Percentiles rank a stretch among this genome's conserved stretches.
Conservation (phyloP, 1,284 basidiomycete species). For the Bothia castanella region DNA sequence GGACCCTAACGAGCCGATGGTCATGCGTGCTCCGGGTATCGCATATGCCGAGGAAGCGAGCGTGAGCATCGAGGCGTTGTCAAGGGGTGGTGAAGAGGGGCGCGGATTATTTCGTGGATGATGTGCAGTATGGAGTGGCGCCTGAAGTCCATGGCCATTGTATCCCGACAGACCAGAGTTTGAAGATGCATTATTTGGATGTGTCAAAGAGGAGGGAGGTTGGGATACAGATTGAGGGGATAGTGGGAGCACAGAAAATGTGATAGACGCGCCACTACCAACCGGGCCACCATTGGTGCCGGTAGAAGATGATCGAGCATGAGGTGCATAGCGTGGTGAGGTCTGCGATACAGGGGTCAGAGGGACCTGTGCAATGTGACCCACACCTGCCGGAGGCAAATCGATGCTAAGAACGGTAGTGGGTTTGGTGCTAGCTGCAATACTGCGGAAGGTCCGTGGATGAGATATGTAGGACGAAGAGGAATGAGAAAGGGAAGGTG, state of each 20-base stretch:
- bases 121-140: conserved; percentile 83
- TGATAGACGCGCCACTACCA: conserved; percentile 55
- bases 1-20: conserved; percentile 41
- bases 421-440: conserved; percentile 89
- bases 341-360: conserved; percentile 51
- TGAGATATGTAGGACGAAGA: conserved; percentile 78
- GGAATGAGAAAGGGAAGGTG: conserved; percentile 76
- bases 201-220: conserved; percentile 41
- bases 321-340: conserved; percentile 44
- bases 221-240: conserved; percentile 46
- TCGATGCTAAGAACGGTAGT: conserved; percentile 91
- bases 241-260: conserved; percentile 63
- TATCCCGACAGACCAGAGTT: conserved; percentile 24
- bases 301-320: conserved; percentile 57
- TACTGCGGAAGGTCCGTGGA: conserved; percentile 74
- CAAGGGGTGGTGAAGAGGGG: conserved; percentile 83
- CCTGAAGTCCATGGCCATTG: conserved; percentile 49
- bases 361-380: conserved; percentile 86
- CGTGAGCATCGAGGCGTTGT: conserved; percentile 90
- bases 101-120: conserved; percentile 95
- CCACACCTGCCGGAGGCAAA: conserved; percentile 70
- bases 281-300: conserved; percentile 42
- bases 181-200: conserved; percentile 30
- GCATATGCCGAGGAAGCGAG: conserved; percentile 91
- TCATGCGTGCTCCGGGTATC: conserved; percentile 49